Evolutionary conservation across 371 early-diverging fungal genomes (phyloP), one percentile per base, ranked within the genome.

Genomic region (Mucor indicus): DNA sequence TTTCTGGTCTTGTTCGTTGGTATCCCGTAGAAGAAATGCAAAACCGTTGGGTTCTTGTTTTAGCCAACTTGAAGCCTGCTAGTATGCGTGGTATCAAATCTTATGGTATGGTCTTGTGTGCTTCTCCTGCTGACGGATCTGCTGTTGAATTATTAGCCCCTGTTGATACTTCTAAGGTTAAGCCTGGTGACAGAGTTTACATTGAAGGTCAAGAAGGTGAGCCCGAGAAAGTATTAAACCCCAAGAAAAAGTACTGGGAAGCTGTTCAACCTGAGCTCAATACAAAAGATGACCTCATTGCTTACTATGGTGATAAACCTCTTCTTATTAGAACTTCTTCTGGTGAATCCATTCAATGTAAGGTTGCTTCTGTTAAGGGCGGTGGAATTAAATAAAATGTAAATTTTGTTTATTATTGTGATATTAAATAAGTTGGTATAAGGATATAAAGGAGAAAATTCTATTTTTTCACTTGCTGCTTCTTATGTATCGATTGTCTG

Each of bases 221-320:
- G 64, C 60, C 96, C 87, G 96, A 95, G 58, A 87, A 84, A 59
- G 78, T 84, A 29, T 80, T 98, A 56, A 93, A 94, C 66, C 96
- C 97, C 62, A 98, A 98, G 83, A 94, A 92, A 84, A 98, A 98
- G 81, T 87, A 95, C 56, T 96, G 83, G 79, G 98, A 98, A 67
- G 86, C 93, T 23, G 86, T 98, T 41, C 96, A 96, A 77, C 95
- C 96, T 29, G 93, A 91, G 20, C 81, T 96, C 47, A 80, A 83
- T 42, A 95, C 96, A 29, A 78, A 88, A 30, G 85, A 85, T 20
- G 83, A 87, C 44, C 67, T 80, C 44, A 77, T 87, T 43, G 98
- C 96, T 42, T 79, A 78, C 52, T 90, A 53, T 53, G 60, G 68
- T 35, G 72, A 72, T 29, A 85, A 84, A 75, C 77, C 76, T 63